Conservation (phyloP, 306 rosid species). For the Coriaria nepalensis region DNA sequence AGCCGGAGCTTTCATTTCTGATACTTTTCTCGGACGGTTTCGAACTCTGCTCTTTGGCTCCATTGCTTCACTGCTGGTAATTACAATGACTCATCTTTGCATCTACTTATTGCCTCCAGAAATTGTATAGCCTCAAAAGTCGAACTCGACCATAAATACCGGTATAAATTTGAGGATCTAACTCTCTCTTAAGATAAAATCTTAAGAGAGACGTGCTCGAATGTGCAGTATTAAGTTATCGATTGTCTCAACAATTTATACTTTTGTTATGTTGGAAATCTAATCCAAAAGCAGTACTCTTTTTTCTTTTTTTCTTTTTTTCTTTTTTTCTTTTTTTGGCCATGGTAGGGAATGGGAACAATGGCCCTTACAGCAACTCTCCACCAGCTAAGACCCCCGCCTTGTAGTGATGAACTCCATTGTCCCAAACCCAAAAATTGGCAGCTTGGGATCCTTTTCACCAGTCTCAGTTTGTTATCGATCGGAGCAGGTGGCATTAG, state of each 20-base stretch:
- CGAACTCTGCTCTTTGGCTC: slow-evolving; percentile 53
- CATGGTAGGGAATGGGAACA: slow-evolving; percentile 47
- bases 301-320: neutral
- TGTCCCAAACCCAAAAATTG: slow-evolving; percentile 37
- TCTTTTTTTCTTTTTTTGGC: neutral
- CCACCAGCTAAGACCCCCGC: slow-evolving; percentile 34
- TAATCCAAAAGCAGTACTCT: neutral
- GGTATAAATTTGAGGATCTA: too few relatives aligned
- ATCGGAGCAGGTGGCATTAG: slow-evolving; percentile 77
- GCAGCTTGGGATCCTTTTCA: slow-evolving; percentile 50
- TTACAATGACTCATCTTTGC: neutral
- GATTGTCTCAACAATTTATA: too few relatives aligned
- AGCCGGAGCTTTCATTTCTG: slow-evolving; percentile 62
- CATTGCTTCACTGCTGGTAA: slow-evolving; percentile 57
- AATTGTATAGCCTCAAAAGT: neutral
- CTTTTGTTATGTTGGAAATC: neutral
- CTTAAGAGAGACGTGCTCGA: too few relatives aligned
- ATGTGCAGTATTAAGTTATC: too few relatives aligned
- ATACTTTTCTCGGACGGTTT: slow-evolving; percentile 64
- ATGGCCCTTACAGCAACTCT: slow-evolving; percentile 57
- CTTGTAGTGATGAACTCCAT: slow-evolving; percentile 23
- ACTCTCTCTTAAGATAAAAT: too few relatives aligned
- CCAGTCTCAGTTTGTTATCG: slow-evolving; percentile 43
- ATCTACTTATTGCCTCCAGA: neutral
- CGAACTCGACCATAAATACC: too few relatives aligned